phyloP scores from a whole-genome alignment of 1,284 basidiomycete species.

The Cutaneotrichosporon cyanovorans region DNA sequence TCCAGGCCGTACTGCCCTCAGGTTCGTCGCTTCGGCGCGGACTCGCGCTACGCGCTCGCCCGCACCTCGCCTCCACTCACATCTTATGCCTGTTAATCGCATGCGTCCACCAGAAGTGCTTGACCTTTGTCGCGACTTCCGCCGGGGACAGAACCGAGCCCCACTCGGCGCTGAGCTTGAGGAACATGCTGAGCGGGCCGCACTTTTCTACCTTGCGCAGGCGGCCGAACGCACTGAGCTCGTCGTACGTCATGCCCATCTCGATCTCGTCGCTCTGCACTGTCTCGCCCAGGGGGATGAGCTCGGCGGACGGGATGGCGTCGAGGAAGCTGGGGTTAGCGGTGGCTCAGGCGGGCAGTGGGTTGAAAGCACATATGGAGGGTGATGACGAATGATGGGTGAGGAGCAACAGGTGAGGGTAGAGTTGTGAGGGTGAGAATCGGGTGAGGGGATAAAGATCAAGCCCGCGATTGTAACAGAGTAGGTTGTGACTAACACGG shows the following conservation, averaged over 20 bases:
- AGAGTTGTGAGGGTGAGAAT: too few relatives aligned
- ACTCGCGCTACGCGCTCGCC: too few relatives aligned
- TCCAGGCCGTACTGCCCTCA: too few relatives aligned
- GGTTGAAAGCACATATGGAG: too few relatives aligned
- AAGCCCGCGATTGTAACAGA: too few relatives aligned
- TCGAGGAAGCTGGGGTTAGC: constrained; percentile 63
- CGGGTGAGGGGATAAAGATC: too few relatives aligned
- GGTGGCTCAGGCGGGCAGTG: constrained; percentile 53
- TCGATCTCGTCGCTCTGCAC: constrained; percentile 96
- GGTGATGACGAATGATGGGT: too few relatives aligned
- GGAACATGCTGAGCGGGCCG: constrained; percentile 94
- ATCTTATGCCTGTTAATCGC: constrained; percentile 98
- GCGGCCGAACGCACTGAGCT: constrained; percentile 85
- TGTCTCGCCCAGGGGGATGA: constrained; percentile 90
- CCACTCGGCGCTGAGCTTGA: constrained; percentile 90
- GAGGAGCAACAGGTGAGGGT: too few relatives aligned
- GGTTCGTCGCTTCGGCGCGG: too few relatives aligned
- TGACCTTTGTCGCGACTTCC: constrained; percentile 96
- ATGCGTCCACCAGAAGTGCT: constrained; percentile 94
- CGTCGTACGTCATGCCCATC: constrained; percentile 99
- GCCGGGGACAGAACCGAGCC: constrained; percentile 62
- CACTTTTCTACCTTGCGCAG: constrained; percentile 94
- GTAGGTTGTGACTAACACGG: too few relatives aligned
- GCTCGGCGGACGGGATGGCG: constrained; percentile 88
- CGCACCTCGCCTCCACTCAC: constrained; percentile 41